phyloP scores from a whole-genome alignment of 495 filamentous ascomycete genomes.

The Xylaria sp. region DNA sequence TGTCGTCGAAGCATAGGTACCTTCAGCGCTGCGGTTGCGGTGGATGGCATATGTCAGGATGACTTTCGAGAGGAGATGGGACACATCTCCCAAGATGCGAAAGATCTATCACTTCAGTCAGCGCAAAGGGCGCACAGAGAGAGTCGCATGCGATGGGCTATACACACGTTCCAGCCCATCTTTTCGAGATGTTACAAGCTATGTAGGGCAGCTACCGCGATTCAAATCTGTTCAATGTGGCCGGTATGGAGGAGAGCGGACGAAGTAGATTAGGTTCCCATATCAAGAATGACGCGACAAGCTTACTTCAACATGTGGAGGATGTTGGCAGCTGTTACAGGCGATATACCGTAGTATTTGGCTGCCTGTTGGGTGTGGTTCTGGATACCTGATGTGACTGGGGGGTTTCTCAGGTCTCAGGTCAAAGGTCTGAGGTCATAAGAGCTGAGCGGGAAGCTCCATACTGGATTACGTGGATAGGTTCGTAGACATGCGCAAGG shows the following conservation, averaged over 20 bases:
- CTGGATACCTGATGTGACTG: too few species aligned
- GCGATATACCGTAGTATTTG: constrained; percentile 12
- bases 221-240: neutral
- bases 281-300: constrained; percentile 13
- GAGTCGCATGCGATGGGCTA: neutral
- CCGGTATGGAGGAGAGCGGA: neutral
- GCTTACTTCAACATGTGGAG: constrained; percentile 7
- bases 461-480: constrained; percentile 13
- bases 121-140: neutral
- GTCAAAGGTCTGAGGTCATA: constrained; percentile 14
- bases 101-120: constrained; percentile 65
- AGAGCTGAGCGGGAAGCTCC: constrained; percentile 16
- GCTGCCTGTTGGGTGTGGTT: constrained; percentile 13
- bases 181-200: constrained; percentile 12
- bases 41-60: constrained; percentile 94
- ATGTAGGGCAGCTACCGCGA: constrained; percentile 2
- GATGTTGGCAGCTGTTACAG: too few species aligned
- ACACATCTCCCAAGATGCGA: constrained; percentile 80
- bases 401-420: neutral
- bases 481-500: too few species aligned
- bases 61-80: constrained; percentile 83
- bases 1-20: constrained; percentile 45
- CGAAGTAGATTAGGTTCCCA: neutral
- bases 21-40: constrained; percentile 85
- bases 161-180: constrained; percentile 31